These are phyloP conservation scores for Eucalyptus shirleyi DNA, from an alignment of 345 rosid species.

Conservation along the genomic window DNA sequence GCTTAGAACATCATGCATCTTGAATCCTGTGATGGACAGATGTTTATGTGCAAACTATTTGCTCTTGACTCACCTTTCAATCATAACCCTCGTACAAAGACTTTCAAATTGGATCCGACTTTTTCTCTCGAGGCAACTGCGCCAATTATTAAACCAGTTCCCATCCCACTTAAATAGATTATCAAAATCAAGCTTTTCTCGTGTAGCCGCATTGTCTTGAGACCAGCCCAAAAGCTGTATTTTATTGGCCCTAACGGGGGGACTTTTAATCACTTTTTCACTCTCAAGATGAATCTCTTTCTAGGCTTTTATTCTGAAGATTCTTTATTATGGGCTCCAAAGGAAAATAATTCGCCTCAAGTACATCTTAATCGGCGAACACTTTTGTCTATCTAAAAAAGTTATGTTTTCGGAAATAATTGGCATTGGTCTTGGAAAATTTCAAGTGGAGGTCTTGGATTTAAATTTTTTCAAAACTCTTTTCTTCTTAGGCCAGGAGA, in stretches of 20 bases:
- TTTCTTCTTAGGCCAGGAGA: not conserved
- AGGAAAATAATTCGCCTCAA: not conserved
- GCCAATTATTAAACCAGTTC: not conserved
- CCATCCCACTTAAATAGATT: not conserved
- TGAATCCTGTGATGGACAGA: not conserved
- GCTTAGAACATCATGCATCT: not conserved
- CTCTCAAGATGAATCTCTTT: not conserved
- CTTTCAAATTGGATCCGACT: not conserved
- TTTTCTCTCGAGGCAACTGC: not conserved
- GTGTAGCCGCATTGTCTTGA: conserved; percentile 66
- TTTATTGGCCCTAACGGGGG: not conserved
- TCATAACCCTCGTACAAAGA: not conserved
- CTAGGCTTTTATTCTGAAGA: not conserved
- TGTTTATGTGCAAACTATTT: not conserved
- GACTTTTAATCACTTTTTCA: conserved; percentile 6
- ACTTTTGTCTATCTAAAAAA: not conserved
- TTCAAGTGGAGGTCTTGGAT: not conserved
- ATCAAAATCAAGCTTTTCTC: not conserved
- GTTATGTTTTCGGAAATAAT: not conserved
- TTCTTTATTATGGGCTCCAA: not conserved
- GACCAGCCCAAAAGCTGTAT: conserved; percentile 34
- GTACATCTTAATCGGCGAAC: not conserved
- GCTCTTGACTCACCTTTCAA: not conserved
- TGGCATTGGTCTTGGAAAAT: not conserved
- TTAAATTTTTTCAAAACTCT: not conserved